Base-by-base conservation (phyloP, 768 basidiomycete species). In the Phaffia australis region DNA sequence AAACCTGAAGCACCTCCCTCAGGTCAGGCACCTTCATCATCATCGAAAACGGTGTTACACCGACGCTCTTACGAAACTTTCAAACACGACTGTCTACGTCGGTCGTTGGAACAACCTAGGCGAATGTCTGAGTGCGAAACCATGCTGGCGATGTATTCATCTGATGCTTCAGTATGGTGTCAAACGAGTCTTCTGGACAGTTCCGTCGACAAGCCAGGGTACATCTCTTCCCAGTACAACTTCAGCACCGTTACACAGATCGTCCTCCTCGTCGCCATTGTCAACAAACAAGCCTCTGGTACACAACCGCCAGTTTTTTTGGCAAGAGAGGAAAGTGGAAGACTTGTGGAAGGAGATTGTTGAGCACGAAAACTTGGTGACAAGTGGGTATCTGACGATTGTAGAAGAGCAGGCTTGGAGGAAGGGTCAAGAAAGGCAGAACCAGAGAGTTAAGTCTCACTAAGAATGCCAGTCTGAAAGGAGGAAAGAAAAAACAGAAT, bases 71-170 rank as follows among this genome's bases (percentile, higher is more conserved):
- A 57, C 18, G 27, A 57, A 30, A 27, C 42, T 42, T 57, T 30
- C 56, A 27, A 56, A 56, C 3, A 57, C 63, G 25, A 19, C 56
- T 5, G 29, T 64, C 47, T 64, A 64, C 56, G 63, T 64, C 46
- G 63, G 63, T 3, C 55, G 63, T 6, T 64, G 47, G 35, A 64
- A 64, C 46, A 29, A n/a, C 3, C 15, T 47, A 0, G 60, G 52
- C 14, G 42, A 21, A 19, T 18, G 25, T 27, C 32, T 64, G 63
- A 64, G 55, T 8, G 63, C 63, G 9, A 64, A 64, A 48, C 63
- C 63, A 30, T 64, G 63, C 27, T 64, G 63, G 63, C 19, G 63
- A 7, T 64, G 63, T 35, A 32, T 64, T 14, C 46, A 64, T 55
- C 19, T 23, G 23, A 64, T 64, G 63, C n/a, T 15, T 14, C 35